Percentiles rank a stretch among this genome's conserved stretches.
Evolutionary conservation across 257 asterid genomes (phyloP).

Genomic region (Solanum boliviense): DNA sequence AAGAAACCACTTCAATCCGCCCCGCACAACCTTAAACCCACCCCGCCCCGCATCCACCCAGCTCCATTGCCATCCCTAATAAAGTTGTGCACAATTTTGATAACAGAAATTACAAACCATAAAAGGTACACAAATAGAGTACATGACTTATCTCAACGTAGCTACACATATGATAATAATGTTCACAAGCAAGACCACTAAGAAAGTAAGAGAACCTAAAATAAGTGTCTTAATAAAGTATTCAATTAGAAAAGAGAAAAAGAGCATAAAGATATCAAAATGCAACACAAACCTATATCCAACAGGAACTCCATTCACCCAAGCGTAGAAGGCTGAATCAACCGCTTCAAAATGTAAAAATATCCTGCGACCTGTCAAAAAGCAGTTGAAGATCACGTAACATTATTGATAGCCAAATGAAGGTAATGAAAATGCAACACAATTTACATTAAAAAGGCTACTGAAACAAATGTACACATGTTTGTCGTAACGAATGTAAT

Average conservation of each 20-base stretch:
- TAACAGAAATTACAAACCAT: not conserved
- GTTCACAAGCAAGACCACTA: not conserved
- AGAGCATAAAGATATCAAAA: not conserved
- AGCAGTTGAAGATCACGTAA: constrained; percentile 4
- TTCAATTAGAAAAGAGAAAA: not conserved
- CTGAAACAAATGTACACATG: not conserved
- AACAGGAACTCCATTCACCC: constrained; percentile 85
- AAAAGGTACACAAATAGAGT: not conserved
- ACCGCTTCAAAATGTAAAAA: constrained; percentile 94
- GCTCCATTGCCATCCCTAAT: too few species aligned
- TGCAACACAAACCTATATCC: constrained; percentile 74
- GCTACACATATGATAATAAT: not conserved
- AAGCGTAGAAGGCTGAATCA: constrained; percentile 89
- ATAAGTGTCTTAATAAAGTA: not conserved
- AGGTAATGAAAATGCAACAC: not conserved
- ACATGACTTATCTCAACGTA: not conserved
- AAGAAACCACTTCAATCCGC: too few species aligned
- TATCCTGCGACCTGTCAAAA: constrained; percentile 75
- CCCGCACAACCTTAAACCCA: too few species aligned
- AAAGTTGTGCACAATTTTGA: not conserved
- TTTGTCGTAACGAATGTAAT: not conserved
- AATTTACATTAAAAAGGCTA: not conserved
- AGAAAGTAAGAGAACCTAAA: not conserved
- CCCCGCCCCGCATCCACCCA: too few species aligned
- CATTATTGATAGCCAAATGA: constrained; percentile 7